Evolutionary conservation across 2,329 filamentous ascomycete species (phyloP), one percentile per base, ranked within the genome.

Genomic region (Botrytis sinoallii): DNA sequence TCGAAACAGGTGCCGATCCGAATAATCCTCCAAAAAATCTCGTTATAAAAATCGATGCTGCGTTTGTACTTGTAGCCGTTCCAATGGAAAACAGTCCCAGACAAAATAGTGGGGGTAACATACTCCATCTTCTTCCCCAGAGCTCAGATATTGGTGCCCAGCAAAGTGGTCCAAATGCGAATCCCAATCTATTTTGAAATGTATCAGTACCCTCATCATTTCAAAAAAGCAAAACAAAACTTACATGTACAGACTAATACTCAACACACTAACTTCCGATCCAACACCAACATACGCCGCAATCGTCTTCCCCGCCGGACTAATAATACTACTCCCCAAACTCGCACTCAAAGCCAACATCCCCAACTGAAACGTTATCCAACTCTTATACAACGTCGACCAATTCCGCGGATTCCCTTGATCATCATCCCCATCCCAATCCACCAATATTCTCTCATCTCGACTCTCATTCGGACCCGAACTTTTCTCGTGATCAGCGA

Each of bases 401-500:
- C 84, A 88, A 75, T 86, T 86, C 67, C 83, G 82, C 0, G 87
- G 87, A 74, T 88, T 86, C 12, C 79, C 78, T 12, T 78, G 79
- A 74, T 86, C 84, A 75, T 80, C 75, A 63, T 42, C 44, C 0
- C 25, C 75, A 76, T 82, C 74, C 79, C 87, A 88, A 42, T 85
- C 80, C 93, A 97, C 0, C 93, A 97, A 72, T 97, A 97, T 80
- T 95, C 94, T 75, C 97, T 98, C n/a, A 20, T 61, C 32, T 22
- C 18, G 29, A 35, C 10, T 12, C 44, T 42, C 44, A 29, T 16
- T 38, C 20, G 46, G 35, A 1, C 12, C 29, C 18, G 25, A 29
- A 18, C 14, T 20, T 18, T 72, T 59, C 38, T 72, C 60, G 8
- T 65, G 44, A 12, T 40, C 25, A 4, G 4, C 18, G 14, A 22